Percentiles rank a stretch among this genome's conserved stretches.
Evolutionary conservation across 768 basidiomycete genomes (phyloP).

Genomic region (Gloeophyllum trabeum): DNA sequence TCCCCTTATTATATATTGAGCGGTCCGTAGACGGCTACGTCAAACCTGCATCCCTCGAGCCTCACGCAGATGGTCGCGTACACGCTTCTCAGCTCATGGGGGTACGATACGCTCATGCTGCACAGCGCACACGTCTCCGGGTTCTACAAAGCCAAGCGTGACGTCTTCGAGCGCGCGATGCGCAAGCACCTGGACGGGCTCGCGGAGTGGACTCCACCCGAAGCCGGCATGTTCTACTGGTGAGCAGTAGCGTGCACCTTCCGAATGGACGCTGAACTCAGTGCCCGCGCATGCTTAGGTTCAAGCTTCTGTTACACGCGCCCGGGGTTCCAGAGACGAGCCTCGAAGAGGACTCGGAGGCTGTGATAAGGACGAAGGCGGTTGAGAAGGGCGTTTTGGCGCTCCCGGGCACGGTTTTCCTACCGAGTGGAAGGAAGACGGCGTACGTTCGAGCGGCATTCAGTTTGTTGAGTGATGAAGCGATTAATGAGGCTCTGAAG

Average conservation of each 20-base stretch:
- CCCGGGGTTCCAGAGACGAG: no score
- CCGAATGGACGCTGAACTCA: no score
- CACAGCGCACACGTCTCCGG: constrained; percentile 59
- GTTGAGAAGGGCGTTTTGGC: constrained; percentile 80
- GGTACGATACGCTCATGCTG: constrained; percentile 57
- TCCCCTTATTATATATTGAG: background rate
- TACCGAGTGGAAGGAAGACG: constrained; percentile 59
- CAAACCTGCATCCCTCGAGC: constrained; percentile 60
- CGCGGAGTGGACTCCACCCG: constrained; percentile 61
- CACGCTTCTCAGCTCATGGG: constrained; percentile 59
- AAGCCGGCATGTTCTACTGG: constrained; percentile 90
- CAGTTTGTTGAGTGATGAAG: constrained; percentile 50
- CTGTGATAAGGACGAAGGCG: constrained; percentile 63
- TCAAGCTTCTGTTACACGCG: constrained; percentile 46
- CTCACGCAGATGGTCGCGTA: constrained; percentile 53
- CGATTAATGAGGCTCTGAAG: constrained; percentile 64
- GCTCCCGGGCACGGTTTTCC: constrained; percentile 76
- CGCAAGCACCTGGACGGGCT: constrained; percentile 66
- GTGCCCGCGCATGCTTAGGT: no score
- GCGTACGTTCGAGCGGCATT: constrained; percentile 79
- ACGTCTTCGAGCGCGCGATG: constrained; percentile 71
- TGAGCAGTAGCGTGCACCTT: constrained; percentile 36
- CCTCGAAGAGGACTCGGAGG: constrained; percentile 57
- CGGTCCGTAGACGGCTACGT: constrained; percentile 41
- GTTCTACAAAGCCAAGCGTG: constrained; percentile 65